Evolutionary conservation across 1,139 yeast genomes (phyloP).

Genomic region (Lodderomyces beijingensis): DNA sequence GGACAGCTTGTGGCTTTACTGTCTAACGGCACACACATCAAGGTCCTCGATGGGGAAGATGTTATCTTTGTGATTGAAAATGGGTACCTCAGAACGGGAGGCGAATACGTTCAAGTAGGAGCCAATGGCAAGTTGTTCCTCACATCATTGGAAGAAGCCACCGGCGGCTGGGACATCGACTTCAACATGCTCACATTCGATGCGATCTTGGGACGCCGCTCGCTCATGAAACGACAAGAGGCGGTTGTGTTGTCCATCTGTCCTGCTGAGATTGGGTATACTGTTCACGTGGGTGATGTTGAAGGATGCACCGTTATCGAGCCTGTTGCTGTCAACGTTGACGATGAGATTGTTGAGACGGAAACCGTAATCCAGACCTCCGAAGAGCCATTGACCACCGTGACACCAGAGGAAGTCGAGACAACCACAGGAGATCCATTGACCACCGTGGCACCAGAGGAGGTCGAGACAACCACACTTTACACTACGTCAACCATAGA

Average conservation of each 20-base stretch:
- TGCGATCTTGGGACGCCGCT: conserved; percentile 13
- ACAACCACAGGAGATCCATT: conserved; percentile 4
- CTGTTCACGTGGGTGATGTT: conserved; percentile 14
- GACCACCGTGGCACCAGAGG: conserved; percentile 4
- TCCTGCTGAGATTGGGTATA: conserved; percentile 14
- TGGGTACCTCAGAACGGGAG: conserved; percentile 5
- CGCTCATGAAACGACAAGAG: conserved; percentile 20
- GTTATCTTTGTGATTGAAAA: conserved; percentile 5
- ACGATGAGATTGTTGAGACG: conserved; percentile 5
- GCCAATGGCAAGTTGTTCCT: conserved; percentile 3
- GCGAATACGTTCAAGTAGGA: conserved; percentile 3
- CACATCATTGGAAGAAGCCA: conserved; percentile 17
- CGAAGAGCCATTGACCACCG: conserved; percentile 1
- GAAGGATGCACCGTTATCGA: conserved; percentile 9
- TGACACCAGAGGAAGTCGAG: conserved; percentile 2
- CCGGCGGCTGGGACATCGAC: conserved; percentile 25
- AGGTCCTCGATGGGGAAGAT: conserved; percentile 4
- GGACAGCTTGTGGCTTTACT: conserved; percentile 2
- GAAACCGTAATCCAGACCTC: conserved; percentile 5
- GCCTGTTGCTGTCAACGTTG: conserved; percentile 4
- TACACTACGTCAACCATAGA: conserved; percentile 1
- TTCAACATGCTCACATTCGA: conserved; percentile 24
- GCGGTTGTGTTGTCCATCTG: conserved; percentile 12
- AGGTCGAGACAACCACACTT: conserved; percentile 6
- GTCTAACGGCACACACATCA: conserved; percentile 7